A percentile compares a stretch with the other conserved stretches of the same genome.
Evolutionary conservation across 2,329 filamentous ascomycete genomes (phyloP).

Genomic region (Massarina eburnea): DNA sequence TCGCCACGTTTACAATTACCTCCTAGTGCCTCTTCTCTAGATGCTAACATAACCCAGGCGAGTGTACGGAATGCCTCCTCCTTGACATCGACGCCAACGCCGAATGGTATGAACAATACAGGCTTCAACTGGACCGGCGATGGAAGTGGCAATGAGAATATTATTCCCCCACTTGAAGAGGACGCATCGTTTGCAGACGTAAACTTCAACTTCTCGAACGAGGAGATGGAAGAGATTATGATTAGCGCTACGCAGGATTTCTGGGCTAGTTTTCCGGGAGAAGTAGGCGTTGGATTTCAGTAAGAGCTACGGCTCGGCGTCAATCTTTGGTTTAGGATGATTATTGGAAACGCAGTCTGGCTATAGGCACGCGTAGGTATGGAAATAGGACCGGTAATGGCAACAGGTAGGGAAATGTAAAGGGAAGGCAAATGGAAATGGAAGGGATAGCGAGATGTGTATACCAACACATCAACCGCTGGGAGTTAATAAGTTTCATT

Average conservation of each 20-base stretch:
- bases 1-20: not conserved
- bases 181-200: conserved; percentile 34
- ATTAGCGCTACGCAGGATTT: conserved; percentile 44
- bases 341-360: not conserved
- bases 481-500: too few species aligned
- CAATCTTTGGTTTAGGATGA: not conserved
- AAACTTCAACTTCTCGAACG: conserved; percentile 37
- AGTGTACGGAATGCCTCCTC: not conserved
- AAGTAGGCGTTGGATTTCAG: conserved; percentile 38
- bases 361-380: not conserved
- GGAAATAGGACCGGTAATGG: not conserved
- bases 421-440: not conserved
- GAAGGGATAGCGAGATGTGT: too few species aligned
- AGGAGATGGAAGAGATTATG: conserved; percentile 42
- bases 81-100: conserved; percentile 22
- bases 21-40: conserved; percentile 6
- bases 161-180: conserved; percentile 29
- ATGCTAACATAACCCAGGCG: not conserved
- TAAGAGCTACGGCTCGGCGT: not conserved
- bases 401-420: not conserved
- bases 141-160: conserved; percentile 12
- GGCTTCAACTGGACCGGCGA: conserved; percentile 22
- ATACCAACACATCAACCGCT: too few species aligned
- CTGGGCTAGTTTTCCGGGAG: conserved; percentile 43
- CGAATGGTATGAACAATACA: conserved; percentile 22